Evolutionary conservation across 169 alveolate genomes (phyloP).

Genomic region (Eimeria acervulina): DNA sequence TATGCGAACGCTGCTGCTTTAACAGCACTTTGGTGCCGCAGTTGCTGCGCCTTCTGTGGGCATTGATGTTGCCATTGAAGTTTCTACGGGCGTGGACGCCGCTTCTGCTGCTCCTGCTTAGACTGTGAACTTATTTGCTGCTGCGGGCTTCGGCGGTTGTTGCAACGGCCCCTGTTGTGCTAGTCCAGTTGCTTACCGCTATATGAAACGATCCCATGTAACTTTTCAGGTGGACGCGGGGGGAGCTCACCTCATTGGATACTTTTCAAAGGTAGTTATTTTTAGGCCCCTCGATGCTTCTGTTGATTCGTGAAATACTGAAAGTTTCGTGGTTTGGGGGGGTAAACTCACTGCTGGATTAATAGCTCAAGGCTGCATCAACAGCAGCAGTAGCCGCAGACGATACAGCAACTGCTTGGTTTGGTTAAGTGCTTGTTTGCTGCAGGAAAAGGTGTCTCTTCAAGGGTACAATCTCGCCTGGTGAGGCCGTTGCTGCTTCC

Average conservation of each 20-base stretch:
- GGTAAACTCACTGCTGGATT: background rate
- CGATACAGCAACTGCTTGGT: background rate
- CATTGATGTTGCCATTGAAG: background rate
- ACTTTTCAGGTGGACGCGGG: constrained; percentile 79
- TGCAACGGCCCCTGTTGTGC: background rate
- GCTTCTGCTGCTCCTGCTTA: background rate
- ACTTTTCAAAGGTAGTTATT: constrained; percentile 90
- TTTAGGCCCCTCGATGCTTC: background rate
- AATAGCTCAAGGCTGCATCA: background rate
- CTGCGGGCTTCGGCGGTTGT: background rate
- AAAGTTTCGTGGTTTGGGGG: background rate
- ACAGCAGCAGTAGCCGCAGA: background rate
- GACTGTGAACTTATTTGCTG: background rate
- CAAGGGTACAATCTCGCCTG: constrained; percentile 93
- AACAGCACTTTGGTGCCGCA: background rate
- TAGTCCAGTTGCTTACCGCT: background rate
- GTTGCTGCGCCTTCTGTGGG: background rate
- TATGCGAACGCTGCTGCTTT: background rate
- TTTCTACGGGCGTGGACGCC: background rate
- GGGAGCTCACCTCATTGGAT: constrained; percentile 96
- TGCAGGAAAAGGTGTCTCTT: constrained; percentile 91
- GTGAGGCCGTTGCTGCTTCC: constrained; percentile 7
- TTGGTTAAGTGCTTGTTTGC: background rate
- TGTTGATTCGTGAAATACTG: background rate
- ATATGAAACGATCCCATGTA: background rate